A percentile compares a stretch with the other conserved stretches of the same genome.
Conservation (phyloP, 164 flowering plant species). For the Vitis labrusca region DNA sequence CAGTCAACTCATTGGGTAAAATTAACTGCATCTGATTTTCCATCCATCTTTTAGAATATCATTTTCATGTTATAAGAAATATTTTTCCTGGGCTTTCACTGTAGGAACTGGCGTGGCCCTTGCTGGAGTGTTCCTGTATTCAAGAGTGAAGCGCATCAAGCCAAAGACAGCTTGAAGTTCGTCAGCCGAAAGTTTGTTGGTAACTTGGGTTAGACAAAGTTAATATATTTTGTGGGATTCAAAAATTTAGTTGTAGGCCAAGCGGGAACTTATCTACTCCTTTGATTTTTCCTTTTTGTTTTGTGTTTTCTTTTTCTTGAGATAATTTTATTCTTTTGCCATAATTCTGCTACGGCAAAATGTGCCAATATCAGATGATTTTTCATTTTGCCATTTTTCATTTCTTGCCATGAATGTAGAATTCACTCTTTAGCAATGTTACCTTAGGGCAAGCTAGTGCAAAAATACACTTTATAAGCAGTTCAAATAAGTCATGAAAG, state of each 20-base stretch:
- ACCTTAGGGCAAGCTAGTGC: too few relatives aligned
- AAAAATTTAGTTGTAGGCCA: slow-evolving; percentile 19
- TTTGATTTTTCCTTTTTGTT: background rate
- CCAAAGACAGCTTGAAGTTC: slow-evolving; percentile 45
- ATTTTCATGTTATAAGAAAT: background rate
- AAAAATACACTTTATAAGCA: background rate
- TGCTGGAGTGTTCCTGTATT: slow-evolving; percentile 90
- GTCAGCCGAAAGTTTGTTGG: slow-evolving; percentile 5
- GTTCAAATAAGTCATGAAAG: background rate
- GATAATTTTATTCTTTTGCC: background rate
- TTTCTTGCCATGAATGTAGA: background rate
- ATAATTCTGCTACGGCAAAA: background rate
- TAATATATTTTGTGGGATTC: background rate
- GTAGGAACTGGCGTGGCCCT: slow-evolving; percentile 93
- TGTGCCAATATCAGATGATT: background rate
- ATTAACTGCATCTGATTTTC: background rate
- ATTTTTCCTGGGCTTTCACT: slow-evolving; percentile 5
- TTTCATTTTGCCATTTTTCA: background rate
- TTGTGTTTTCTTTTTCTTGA: slow-evolving; percentile 1
- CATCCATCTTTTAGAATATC: background rate
- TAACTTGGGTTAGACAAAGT: background rate
- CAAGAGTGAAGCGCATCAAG: slow-evolving; percentile 83
- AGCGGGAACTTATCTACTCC: background rate
- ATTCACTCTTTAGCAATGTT: background rate
- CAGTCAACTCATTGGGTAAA: slow-evolving; percentile 78